Conservation (phyloP, 352 stramenopile species). For the Phytophthora multivora region DNA sequence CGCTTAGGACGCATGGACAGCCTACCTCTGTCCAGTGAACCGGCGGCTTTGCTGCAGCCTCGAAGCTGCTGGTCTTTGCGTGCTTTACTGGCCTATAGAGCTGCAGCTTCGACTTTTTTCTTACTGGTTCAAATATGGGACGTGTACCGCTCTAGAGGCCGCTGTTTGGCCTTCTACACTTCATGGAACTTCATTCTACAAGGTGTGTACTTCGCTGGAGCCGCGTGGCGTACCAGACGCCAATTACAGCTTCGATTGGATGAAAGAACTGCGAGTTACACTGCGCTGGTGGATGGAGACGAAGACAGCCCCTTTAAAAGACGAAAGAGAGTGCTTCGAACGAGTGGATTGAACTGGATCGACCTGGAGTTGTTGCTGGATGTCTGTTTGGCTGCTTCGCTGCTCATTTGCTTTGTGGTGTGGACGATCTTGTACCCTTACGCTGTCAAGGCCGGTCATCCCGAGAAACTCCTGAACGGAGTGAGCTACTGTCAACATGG, state of each 20-base stretch:
- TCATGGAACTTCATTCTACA: conserved; percentile 89
- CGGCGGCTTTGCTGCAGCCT: conserved; percentile 44
- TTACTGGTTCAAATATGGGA: conserved; percentile 62
- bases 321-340: conserved; percentile 15
- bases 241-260: conserved; percentile 28
- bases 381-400: conserved; percentile 61
- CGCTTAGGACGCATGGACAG: conserved; percentile 41
- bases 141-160: conserved; percentile 48
- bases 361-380: conserved; percentile 71
- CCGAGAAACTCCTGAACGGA: conserved; percentile 69
- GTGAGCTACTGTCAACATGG: conserved; percentile 85
- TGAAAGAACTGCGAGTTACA: conserved; percentile 37
- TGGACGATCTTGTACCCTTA: conserved; percentile 82
- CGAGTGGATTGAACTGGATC: conserved; percentile 46
- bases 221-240: conserved; percentile 35
- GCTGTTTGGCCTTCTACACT: conserved; percentile 79
- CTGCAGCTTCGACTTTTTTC: conserved; percentile 52
- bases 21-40: conserved; percentile 35
- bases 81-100: conserved; percentile 46
- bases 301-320: conserved; percentile 33
- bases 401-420: conserved; percentile 75
- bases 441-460: conserved; percentile 45
- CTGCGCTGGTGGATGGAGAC: conserved; percentile 40
- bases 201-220: conserved; percentile 58
- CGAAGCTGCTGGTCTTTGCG: conserved; percentile 48